A percentile compares a stretch with the other conserved stretches of the same genome.
Evolutionary conservation across 2,329 filamentous ascomycete species (phyloP).

Genomic region (Ambrosiella beaveri): DNA sequence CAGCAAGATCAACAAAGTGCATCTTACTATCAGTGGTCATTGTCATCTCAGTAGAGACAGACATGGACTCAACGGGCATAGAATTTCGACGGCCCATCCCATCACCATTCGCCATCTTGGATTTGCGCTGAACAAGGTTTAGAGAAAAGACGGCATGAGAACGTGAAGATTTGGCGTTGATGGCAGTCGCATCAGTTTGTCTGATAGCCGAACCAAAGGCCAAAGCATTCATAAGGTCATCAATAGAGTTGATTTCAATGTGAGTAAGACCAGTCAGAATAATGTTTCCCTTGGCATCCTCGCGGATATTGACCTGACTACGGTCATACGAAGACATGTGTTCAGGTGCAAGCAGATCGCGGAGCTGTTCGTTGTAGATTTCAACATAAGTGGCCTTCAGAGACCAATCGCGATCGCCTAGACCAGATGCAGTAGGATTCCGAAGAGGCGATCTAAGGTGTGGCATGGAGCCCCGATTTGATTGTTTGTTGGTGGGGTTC

Average conservation of each 20-base stretch:
- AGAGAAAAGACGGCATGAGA: slow-evolving; percentile 95
- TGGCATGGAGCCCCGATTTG: slow-evolving; percentile 50
- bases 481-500: slow-evolving; percentile 25
- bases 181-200: slow-evolving; percentile 90
- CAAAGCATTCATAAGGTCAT: slow-evolving; percentile 75
- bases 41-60: slow-evolving; percentile 43
- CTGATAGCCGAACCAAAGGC: slow-evolving; percentile 88
- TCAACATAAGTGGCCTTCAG: slow-evolving; percentile 88
- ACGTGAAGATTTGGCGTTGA: slow-evolving; percentile 93
- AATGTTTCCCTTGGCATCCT: slow-evolving; percentile 89
- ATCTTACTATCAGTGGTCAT: slow-evolving; percentile 94
- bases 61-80: slow-evolving; percentile 65
- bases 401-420: slow-evolving; percentile 64
- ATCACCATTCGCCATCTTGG: slow-evolving; percentile 25
- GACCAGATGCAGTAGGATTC: slow-evolving; percentile 41
- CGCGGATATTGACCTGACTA: slow-evolving; percentile 69
- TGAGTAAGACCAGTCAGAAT: slow-evolving; percentile 79
- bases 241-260: slow-evolving; percentile 74
- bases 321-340: slow-evolving; percentile 52
- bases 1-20: slow-evolving; percentile 94
- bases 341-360: slow-evolving; percentile 75
- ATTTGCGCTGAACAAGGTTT: slow-evolving; percentile 77
- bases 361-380: slow-evolving; percentile 94
- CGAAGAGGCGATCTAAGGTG: slow-evolving; percentile 65
- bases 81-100: slow-evolving; percentile 53